Base-by-base conservation (phyloP, 805 yeast genomes). In the Saturnispora mendoncae region DNA sequence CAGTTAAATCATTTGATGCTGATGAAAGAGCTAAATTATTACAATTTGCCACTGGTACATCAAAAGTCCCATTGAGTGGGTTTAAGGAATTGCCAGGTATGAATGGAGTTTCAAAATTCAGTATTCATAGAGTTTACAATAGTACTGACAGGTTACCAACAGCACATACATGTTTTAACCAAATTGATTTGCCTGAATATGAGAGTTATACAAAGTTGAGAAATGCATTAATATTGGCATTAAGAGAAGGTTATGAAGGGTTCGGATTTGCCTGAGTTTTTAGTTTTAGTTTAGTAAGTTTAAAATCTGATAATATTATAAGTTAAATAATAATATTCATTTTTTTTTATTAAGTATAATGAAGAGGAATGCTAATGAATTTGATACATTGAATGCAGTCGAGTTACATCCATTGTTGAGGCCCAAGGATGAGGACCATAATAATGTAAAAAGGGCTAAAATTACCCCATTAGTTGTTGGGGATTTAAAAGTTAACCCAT, bases 21-120 rank as follows among this genome's bases (percentile, higher is more conserved):
- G 98, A 92, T 58, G 97, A 92, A 57, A 71, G 95, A 37, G 99
- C 98, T 7, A 88, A 87, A 56, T 65, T 92, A 49, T 66, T 92
- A 44, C 99, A 92, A 58, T 92, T 92, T 67, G 90, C 94, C 1
- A 92, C 99, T 0, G 99, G 99, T 46, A 90, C 99, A 0, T 80
- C 94, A 47, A 87, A 88, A 60, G 97, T 92, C 7, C 98, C 99
- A 19, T 68, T 88, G 47, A 83, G 84, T 54, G 99, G 99, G 2
- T 92, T 92, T 58, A 81, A 83, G 51, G 94, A 82, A 52, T 69
- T 92, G 47, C 80, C 84, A 42, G 96, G 97, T 15, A 84, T 87
- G 47, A 77, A 78, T 54, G 97, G 96, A 2, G 71, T 79, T 6
- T 77, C 87, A 35, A 84, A 84, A 55, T 92, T 92, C 62, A 79